Conservation (phyloP, 768 basidiomycete genomes). For the Rhizopogon vulgaris region DNA sequence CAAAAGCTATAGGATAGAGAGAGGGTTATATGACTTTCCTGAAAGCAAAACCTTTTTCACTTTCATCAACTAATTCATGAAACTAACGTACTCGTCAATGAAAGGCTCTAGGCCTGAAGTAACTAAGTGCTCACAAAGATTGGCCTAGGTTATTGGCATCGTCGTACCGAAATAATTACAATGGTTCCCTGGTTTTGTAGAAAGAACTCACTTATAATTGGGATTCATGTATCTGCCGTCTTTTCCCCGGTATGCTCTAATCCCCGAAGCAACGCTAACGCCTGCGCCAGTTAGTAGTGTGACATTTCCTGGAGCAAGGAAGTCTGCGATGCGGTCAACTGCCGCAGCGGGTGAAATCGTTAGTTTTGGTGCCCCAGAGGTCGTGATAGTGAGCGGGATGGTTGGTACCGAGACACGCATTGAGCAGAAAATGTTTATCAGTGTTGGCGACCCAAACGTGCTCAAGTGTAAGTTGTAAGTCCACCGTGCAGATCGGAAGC, state of each 20-base stretch:
- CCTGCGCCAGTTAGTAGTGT: constrained; percentile 85
- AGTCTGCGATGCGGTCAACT: constrained; percentile 53
- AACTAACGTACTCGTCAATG: constrained; percentile 39
- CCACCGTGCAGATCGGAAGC: not conserved
- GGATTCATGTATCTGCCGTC: constrained; percentile 88
- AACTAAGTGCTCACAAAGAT: constrained; percentile 38
- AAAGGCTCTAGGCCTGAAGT: not conserved
- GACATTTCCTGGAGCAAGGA: constrained; percentile 65
- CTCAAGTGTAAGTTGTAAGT: not conserved
- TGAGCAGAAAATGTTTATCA: constrained; percentile 3
- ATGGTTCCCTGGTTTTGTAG: not conserved
- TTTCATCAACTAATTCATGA: constrained; percentile 74
- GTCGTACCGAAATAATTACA: not conserved
- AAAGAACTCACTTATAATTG: constrained; percentile 65
- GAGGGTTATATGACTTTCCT: constrained; percentile 39
- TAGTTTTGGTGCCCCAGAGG: constrained; percentile 22
- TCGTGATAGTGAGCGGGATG: constrained; percentile 52
- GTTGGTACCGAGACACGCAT: constrained; percentile 80
- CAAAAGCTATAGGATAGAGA: not conserved
- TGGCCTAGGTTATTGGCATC: constrained; percentile 33
- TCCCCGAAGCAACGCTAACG: constrained; percentile 92
- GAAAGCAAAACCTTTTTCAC: constrained; percentile 61
- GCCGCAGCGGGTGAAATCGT: constrained; percentile 45
- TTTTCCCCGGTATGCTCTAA: constrained; percentile 84
- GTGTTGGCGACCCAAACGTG: not conserved